Conservation (phyloP, 2,329 filamentous ascomycete genomes). For the Diaporthe australafricana region DNA sequence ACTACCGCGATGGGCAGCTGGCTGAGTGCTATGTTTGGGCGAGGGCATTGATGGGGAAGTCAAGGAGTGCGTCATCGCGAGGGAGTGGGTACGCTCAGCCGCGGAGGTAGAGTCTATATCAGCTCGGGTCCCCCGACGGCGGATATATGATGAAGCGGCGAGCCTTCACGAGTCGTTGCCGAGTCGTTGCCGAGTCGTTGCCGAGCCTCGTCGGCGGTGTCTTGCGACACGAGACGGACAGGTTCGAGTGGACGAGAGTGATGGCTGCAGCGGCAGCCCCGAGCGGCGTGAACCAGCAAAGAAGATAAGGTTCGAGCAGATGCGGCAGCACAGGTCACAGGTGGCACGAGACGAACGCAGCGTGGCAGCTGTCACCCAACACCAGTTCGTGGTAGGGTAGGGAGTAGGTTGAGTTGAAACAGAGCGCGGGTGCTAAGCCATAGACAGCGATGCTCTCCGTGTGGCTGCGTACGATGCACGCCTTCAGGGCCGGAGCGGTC, state of each 20-base stretch:
- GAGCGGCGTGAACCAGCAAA: not conserved
- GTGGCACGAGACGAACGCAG: slow-evolving; percentile 25
- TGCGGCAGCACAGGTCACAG: slow-evolving; percentile 23
- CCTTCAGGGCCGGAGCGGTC: not conserved
- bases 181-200: not conserved
- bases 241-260: not conserved
- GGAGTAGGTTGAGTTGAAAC: slow-evolving; percentile 16
- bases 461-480: slow-evolving; percentile 4
- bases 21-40: not conserved
- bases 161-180: slow-evolving; percentile 11
- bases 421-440: slow-evolving; percentile 1
- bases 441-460: not conserved
- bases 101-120: not conserved
- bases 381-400: not conserved
- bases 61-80: not conserved
- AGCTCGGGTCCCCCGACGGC: not conserved
- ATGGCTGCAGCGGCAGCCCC: not conserved
- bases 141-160: not conserved
- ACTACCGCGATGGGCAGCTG: not conserved
- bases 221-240: slow-evolving; percentile 1
- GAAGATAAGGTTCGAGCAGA: slow-evolving; percentile 15
- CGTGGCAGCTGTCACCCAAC: slow-evolving; percentile 26
- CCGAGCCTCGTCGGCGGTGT: not conserved
- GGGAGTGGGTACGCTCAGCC: not conserved
- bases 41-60: not conserved